Evolutionary conservation across 2,329 filamentous ascomycete species (phyloP).

Genomic region (Aspergillus melleus): DNA sequence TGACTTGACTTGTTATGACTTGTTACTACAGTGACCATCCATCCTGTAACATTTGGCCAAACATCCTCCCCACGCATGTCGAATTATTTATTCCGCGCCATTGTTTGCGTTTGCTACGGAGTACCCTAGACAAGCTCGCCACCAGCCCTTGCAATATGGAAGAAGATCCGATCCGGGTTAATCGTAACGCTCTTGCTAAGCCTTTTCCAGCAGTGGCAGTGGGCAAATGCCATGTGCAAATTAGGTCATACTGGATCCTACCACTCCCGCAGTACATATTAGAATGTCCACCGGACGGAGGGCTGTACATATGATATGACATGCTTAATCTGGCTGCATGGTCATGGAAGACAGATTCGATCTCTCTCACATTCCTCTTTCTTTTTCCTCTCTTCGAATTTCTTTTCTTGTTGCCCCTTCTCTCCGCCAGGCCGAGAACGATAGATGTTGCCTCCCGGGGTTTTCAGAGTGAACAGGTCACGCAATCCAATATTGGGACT

Average conservation of each 20-base stretch:
- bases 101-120: not conserved
- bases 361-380: too few relatives aligned
- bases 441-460: too few relatives aligned
- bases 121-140: not conserved
- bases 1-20: too few relatives aligned
- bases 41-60: not conserved
- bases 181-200: slow-evolving; percentile 3
- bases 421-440: not conserved
- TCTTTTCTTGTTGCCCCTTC: too few relatives aligned
- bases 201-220: not conserved
- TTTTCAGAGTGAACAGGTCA: not conserved
- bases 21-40: not conserved
- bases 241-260: slow-evolving; percentile 2
- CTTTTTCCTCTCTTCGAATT: not conserved
- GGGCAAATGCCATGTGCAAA: not conserved
- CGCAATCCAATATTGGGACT: not conserved
- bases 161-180: not conserved
- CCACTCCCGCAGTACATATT: slow-evolving; percentile 1
- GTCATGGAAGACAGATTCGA: not conserved
- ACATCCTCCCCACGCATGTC: not conserved
- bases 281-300: not conserved
- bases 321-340: slow-evolving; percentile 8
- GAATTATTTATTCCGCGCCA: not conserved
- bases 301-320: slow-evolving; percentile 1
- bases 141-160: not conserved